A percentile compares a stretch with the other conserved stretches of the same genome.
These are phyloP conservation scores for Pleurotus giganteus DNA, from an alignment of 768 basidiomycete genomes.

Conservation along the genomic window DNA sequence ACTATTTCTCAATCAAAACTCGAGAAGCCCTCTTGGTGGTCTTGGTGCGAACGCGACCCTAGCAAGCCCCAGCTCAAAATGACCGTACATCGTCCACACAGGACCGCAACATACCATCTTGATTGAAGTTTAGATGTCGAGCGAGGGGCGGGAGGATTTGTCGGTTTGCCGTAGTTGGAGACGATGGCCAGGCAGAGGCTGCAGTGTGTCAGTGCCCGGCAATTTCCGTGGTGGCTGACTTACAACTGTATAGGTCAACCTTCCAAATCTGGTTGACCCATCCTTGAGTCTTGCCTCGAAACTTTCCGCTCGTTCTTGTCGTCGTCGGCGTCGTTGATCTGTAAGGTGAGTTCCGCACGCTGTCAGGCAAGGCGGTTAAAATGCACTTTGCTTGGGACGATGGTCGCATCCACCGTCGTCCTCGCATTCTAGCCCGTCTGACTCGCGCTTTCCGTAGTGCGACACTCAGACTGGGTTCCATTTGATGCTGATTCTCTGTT, in stretches of 20 bases:
- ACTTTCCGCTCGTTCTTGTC: slow-evolving; percentile 9
- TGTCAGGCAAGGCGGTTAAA: slow-evolving; percentile 45
- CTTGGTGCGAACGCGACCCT: slow-evolving; percentile 99
- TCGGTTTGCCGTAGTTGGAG: background rate
- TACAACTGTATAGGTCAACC: slow-evolving; percentile 38
- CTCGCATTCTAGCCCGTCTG: slow-evolving; percentile 46
- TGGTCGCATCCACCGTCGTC: slow-evolving; percentile 15
- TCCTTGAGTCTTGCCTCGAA: background rate
- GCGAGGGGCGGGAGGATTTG: slow-evolving; percentile 17
- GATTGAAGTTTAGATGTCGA: slow-evolving; percentile 21
- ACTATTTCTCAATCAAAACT: slow-evolving; percentile 99
- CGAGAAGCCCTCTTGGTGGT: slow-evolving; percentile 99
- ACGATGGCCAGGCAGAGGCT: slow-evolving; percentile 4
- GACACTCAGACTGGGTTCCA: slow-evolving; percentile 78
- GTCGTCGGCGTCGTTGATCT: slow-evolving; percentile 18
- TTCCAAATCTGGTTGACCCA: slow-evolving; percentile 16
- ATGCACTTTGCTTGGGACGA: slow-evolving; percentile 23
- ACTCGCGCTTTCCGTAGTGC: slow-evolving; percentile 80
- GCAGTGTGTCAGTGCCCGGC: slow-evolving; percentile 18
- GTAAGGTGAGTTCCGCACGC: slow-evolving; percentile 10
- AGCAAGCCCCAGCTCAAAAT: slow-evolving; percentile 17
- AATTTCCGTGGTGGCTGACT: slow-evolving; percentile 40
- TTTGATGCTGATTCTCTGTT: slow-evolving; percentile 33
- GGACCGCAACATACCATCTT: slow-evolving; percentile 48
- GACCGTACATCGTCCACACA: slow-evolving; percentile 6